Base-by-base conservation (phyloP, 1,139 yeast species). In the Hansenula lynferdii region DNA sequence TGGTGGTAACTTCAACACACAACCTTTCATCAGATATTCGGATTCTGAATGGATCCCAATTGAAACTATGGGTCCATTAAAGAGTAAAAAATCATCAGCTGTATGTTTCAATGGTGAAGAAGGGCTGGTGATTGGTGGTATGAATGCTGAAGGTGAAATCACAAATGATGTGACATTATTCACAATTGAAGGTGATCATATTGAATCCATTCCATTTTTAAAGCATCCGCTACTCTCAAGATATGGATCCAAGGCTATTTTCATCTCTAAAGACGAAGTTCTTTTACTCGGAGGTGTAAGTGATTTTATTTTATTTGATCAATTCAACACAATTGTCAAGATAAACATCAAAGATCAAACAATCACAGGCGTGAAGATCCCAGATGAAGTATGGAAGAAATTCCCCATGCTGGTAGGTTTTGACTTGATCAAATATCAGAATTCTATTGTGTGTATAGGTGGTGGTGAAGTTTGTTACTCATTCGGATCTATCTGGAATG, bases 381-480 rank as follows among this genome's bases (percentile, higher is more conserved):
- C 63, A 1, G 56, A 55, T 5, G 41, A 48, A 0, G 49, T 62
- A 0, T 73, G 80, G 75, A 39, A 57, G 2, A 42, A 51, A 1
- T 64, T 72, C 2, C 84, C 85, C 1, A 61, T 83, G 44, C 61
- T 82, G 21, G 70, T 79, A n/a, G 92, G 92, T 1, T 75, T 75
- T 49, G 74, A 70, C 24, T 39, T 76, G 30, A 60, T 65, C 3
- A 48, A 50, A 10, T 34, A 45, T 12, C 42, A 48, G 2, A 50
- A 50, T 7, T 47, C 49, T 5, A 30, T 67, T 8, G 35, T 60
- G 3, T 51, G 77, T 5, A 49, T 77, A 28, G 85, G 85, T 6
- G 95, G 95, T 6, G 95, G 95, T 3, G 90, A 84, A 0, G 87
- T 85, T 2, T 85, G 95, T 56, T 85, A 83, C 53, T 84, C 92